Evolutionary conservation across 2,329 filamentous ascomycete genomes (phyloP).

Genomic region (Tolypocladium endophyticum): DNA sequence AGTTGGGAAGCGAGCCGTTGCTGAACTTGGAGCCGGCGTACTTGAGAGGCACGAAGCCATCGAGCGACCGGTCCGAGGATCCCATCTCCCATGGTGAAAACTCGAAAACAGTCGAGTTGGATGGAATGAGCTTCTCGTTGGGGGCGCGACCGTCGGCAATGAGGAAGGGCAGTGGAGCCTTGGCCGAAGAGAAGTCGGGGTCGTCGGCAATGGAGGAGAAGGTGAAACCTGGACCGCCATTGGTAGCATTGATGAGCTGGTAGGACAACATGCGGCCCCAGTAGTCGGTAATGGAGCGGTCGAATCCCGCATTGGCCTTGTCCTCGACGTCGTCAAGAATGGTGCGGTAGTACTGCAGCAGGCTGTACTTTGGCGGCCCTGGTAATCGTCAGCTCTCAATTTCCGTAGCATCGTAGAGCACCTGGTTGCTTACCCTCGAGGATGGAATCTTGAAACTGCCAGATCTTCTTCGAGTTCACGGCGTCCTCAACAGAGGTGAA

Average conservation of each 20-base stretch:
- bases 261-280: slow-evolving; percentile 82
- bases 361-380: slow-evolving; percentile 24
- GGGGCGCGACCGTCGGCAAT: slow-evolving; percentile 37
- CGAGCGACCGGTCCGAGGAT: slow-evolving; percentile 48
- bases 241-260: slow-evolving; percentile 66
- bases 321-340: slow-evolving; percentile 22
- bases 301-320: slow-evolving; percentile 30
- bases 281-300: slow-evolving; percentile 71
- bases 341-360: slow-evolving; percentile 27
- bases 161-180: slow-evolving; percentile 37
- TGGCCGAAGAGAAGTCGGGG: slow-evolving; percentile 28
- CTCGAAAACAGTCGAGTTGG: slow-evolving; percentile 54
- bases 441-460: slow-evolving; percentile 31
- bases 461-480: slow-evolving; percentile 23
- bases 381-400: background rate
- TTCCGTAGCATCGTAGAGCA: background rate
- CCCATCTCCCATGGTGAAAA: slow-evolving; percentile 59
- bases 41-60: slow-evolving; percentile 47
- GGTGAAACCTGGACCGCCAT: slow-evolving; percentile 68
- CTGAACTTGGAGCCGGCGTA: slow-evolving; percentile 51
- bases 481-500: slow-evolving; percentile 50
- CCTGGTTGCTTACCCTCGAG: slow-evolving; percentile 18
- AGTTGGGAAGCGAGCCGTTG: slow-evolving; percentile 33
- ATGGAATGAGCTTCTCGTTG: slow-evolving; percentile 28
- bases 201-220: slow-evolving; percentile 58